Percentiles rank a stretch among this genome's conserved stretches.
These are phyloP conservation scores for Diaporthe australafricana DNA, from an alignment of 2,329 filamentous ascomycete genomes.

Conservation along the genomic window DNA sequence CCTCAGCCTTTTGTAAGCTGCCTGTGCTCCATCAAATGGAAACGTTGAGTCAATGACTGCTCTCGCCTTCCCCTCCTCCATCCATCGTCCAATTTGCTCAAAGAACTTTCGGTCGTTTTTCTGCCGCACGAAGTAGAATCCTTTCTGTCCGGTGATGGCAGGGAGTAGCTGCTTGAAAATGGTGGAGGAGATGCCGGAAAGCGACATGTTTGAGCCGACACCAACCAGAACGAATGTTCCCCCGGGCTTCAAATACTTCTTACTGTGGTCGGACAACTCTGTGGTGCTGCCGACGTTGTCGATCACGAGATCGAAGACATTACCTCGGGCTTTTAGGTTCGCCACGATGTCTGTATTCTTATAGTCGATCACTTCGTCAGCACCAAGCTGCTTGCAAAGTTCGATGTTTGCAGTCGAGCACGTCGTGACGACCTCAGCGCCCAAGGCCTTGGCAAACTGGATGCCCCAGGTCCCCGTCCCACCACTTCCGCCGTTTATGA, in stretches of 20 bases:
- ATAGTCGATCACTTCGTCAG: constrained; percentile 53
- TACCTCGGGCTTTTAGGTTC: constrained; percentile 36
- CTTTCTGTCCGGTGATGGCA: constrained; percentile 36
- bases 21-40: constrained; percentile 40
- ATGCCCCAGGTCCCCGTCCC: constrained; percentile 51
- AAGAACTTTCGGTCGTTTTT: constrained; percentile 33
- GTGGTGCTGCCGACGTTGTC: constrained; percentile 42
- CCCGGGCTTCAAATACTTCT: constrained; percentile 38
- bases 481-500: constrained; percentile 52
- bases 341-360: constrained; percentile 36
- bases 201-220: constrained; percentile 21
- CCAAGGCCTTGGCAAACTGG: constrained; percentile 50
- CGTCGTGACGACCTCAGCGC: constrained; percentile 49
- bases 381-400: constrained; percentile 50
- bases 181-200: neutral
- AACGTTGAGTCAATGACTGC: constrained; percentile 40
- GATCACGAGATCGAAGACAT: constrained; percentile 43
- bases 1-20: constrained; percentile 42
- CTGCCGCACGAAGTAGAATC: constrained; percentile 34
- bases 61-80: constrained; percentile 43
- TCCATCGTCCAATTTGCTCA: constrained; percentile 40
- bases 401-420: constrained; percentile 49
- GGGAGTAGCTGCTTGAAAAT: constrained; percentile 36
- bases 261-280: constrained; percentile 41
- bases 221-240: constrained; percentile 42